Conservation (phyloP, 768 basidiomycete species). For the Astraeus odoratus region DNA sequence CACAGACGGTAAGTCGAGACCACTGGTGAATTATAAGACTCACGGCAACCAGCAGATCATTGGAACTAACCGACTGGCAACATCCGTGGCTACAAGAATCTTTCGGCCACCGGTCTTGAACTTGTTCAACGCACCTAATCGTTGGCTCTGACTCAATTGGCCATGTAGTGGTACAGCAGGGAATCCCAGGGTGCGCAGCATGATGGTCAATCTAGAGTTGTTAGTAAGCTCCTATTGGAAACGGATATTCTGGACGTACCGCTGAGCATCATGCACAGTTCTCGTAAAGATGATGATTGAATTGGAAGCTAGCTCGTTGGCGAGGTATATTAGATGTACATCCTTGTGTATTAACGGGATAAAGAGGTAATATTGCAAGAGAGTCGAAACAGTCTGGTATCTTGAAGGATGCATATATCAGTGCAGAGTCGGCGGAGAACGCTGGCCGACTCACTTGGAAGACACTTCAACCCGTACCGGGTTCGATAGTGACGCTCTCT, state of each 20-base stretch:
- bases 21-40: conserved; percentile 37
- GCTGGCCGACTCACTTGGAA: conserved; percentile 57
- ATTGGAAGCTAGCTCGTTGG: conserved; percentile 84
- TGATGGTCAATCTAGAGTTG: conserved; percentile 64
- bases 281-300: conserved; percentile 95
- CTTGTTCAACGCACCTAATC: conserved; percentile 87
- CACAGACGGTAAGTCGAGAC: conserved; percentile 92
- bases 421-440: neutral
- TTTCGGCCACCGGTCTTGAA: conserved; percentile 93
- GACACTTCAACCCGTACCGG: conserved; percentile 93
- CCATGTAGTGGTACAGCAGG: conserved; percentile 95
- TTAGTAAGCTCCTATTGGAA: neutral
- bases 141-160: conserved; percentile 87
- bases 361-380: conserved; percentile 94
- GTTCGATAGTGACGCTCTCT: conserved; percentile 86
- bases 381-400: conserved; percentile 93
- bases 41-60: neutral
- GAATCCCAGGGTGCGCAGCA: conserved; percentile 87
- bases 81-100: conserved; percentile 92
- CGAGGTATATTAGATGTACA: conserved; percentile 80
- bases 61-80: conserved; percentile 77
- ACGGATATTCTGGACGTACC: conserved; percentile 32
- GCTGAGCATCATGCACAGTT: conserved; percentile 89
- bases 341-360: conserved; percentile 91
- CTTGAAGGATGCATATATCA: conserved; percentile 33